Base-by-base conservation (phyloP, 2,329 filamentous ascomycete species). In the Aspergillus floridensis region DNA sequence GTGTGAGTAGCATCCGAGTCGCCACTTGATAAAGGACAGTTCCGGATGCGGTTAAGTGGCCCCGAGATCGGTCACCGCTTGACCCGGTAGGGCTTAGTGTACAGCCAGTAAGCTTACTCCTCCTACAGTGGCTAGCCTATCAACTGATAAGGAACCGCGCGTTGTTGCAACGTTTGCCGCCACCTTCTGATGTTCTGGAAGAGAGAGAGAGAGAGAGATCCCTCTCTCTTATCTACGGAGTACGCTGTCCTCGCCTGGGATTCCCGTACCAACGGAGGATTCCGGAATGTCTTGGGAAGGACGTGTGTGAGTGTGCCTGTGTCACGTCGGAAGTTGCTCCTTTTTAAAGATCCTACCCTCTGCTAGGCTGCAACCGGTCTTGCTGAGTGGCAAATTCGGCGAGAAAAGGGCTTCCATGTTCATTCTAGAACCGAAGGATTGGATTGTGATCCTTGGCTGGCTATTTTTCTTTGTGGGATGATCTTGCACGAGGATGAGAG, bases 351-450 rank as follows among this genome's bases (percentile, higher is more conserved):
- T 16, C 32, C 16, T 16, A 14, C 35, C 35, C 11, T 41, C 10
- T 44, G 14, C 38, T 47, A 21, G 48, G 21, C 48, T 24, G 21
- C 22, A 16, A 26, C 21, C 48, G 32, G 48, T 19, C 12, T n/a
- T 49, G 53, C 12, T 31, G 6, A 47, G 53, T 48, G 46, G 47
- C 53, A 48, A 55, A 35, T 48, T 29, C 32, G 53, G 41, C 53
- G 53, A 47, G 21, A 26, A 48, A n/a, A 44, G 24, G 26, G 38
- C 41, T 55, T 55, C 53, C 41, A 55, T 55, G 11, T 47, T 35
- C n/a, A 26, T 32, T 55, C 53, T 55, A 55, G 53, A 55, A 55
- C 47, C n/a, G 10, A 44, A 11, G n/a, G n/a, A 22, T n/a, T 35
- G 16, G 38, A 44, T 44, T 19, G 6, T n/a, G 6, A 16, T 44